Evolutionary conservation across 1,284 basidiomycete genomes (phyloP).

Genomic region (Blastosporella zonata): DNA sequence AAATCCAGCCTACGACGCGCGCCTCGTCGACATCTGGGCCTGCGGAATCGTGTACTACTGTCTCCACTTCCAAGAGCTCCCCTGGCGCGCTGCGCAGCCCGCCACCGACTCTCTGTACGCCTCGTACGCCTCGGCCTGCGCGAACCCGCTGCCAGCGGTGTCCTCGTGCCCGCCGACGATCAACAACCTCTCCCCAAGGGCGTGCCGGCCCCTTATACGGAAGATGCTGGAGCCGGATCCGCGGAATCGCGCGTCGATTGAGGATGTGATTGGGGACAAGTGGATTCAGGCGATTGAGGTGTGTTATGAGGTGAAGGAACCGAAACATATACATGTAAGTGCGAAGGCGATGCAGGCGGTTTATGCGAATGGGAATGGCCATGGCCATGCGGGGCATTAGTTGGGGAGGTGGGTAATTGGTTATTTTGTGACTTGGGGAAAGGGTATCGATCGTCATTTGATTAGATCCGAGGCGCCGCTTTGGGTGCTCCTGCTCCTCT

Average conservation of each 20-base stretch:
- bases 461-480: neutral
- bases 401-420: neutral
- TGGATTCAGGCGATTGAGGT: constrained; percentile 84
- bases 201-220: constrained; percentile 82
- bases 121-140: constrained; percentile 75
- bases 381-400: neutral
- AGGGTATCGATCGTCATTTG: neutral
- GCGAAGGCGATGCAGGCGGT: constrained; percentile 45
- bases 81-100: constrained; percentile 92
- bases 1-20: constrained; percentile 87
- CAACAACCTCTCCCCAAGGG: constrained; percentile 85
- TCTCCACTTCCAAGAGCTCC: constrained; percentile 94
- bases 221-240: constrained; percentile 98
- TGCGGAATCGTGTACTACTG: constrained; percentile 98
- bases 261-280: constrained; percentile 79
- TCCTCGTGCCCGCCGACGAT: constrained; percentile 70
- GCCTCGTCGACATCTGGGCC: constrained; percentile 97
- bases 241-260: constrained; percentile 74
- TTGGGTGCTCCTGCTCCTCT: neutral
- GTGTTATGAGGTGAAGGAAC: constrained; percentile 58
- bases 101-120: constrained; percentile 80
- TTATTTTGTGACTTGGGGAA: neutral
- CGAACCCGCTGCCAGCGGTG: constrained; percentile 32
- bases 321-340: constrained; percentile 67
- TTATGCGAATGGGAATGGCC: constrained; percentile 13